Evolutionary conservation across 2,329 filamentous ascomycete genomes (phyloP).

Genomic region (Venturia pyrina): DNA sequence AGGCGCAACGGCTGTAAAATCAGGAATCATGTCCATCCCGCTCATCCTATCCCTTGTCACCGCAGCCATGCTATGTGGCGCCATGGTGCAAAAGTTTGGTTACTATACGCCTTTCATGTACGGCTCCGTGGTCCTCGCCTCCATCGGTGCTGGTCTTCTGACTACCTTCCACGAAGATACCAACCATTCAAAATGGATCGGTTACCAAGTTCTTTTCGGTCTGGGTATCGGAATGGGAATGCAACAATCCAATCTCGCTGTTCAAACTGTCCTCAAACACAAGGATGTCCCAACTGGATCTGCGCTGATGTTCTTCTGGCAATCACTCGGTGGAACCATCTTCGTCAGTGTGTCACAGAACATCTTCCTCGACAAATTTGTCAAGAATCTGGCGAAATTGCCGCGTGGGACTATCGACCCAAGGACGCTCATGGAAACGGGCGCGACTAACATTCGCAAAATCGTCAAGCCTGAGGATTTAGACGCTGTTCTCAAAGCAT

Average conservation of each 20-base stretch:
- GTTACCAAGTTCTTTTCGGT: conserved; percentile 26
- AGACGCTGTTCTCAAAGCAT: conserved; percentile 6
- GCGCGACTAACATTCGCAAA: conserved; percentile 12
- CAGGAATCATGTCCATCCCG: conserved; percentile 26
- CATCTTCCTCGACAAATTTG: conserved; percentile 13
- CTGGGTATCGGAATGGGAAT: conserved; percentile 19
- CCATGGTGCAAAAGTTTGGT: conserved; percentile 26
- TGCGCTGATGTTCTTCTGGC: conserved; percentile 14
- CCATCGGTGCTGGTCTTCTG: conserved; percentile 28
- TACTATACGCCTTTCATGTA: conserved; percentile 29
- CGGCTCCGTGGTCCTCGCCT: conserved; percentile 24
- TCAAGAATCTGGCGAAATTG: neutral
- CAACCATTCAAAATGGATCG: conserved; percentile 24
- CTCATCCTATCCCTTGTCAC: conserved; percentile 27
- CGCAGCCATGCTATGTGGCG: conserved; percentile 23
- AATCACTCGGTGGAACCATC: conserved; percentile 14
- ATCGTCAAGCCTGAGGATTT: neutral
- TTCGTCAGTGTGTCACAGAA: conserved; percentile 15
- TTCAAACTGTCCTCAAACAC: conserved; percentile 13
- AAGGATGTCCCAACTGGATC: conserved; percentile 14
- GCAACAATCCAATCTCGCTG: conserved; percentile 15
- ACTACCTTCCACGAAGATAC: conserved; percentile 22
- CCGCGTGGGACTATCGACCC: conserved; percentile 2
- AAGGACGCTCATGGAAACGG: conserved; percentile 1
- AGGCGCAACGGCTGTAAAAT: conserved; percentile 27